Evolutionary conservation across 208 protist genomes (phyloP).

Genomic region (Polymyxa betae): DNA sequence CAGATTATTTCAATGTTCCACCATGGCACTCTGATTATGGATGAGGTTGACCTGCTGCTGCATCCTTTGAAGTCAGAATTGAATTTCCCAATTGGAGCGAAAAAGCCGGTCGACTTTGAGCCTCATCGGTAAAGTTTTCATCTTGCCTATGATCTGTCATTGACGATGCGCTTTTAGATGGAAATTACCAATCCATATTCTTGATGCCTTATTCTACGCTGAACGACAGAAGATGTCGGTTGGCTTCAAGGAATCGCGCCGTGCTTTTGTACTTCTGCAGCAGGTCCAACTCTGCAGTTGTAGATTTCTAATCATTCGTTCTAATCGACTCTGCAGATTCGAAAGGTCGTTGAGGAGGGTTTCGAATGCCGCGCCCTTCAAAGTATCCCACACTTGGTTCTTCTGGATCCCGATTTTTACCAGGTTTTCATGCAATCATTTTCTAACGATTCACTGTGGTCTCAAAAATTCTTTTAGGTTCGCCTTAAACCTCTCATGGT

Average conservation of each 20-base stretch:
- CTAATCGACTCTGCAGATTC: background rate
- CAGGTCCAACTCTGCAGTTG: too few relatives aligned
- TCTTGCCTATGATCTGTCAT: background rate
- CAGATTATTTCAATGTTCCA: slow-evolving; percentile 83
- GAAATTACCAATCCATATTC: slow-evolving; percentile 86
- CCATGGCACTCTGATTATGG: slow-evolving; percentile 85
- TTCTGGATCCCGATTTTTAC: slow-evolving; percentile 85
- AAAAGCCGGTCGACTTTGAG: slow-evolving; percentile 58
- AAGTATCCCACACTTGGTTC: slow-evolving; percentile 83
- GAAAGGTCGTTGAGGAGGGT: slow-evolving; percentile 74
- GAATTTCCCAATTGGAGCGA: slow-evolving; percentile 87
- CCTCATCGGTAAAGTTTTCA: background rate
- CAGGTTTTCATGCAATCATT: slow-evolving; percentile 60
- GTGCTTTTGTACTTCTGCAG: background rate
- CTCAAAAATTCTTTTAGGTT: background rate
- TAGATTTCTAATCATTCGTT: too few relatives aligned
- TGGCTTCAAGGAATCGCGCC: background rate
- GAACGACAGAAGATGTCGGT: background rate
- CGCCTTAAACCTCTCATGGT: slow-evolving; percentile 81
- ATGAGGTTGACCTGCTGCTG: slow-evolving; percentile 88
- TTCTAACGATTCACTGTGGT: background rate
- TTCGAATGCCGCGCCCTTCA: slow-evolving; percentile 77
- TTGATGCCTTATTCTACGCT: slow-evolving; percentile 85
- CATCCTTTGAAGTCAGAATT: slow-evolving; percentile 91
- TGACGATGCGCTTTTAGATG: slow-evolving; percentile 73